These are phyloP conservation scores for Venturia carpophila DNA, from an alignment of 2,329 filamentous ascomycete genomes.

Conservation along the genomic window DNA sequence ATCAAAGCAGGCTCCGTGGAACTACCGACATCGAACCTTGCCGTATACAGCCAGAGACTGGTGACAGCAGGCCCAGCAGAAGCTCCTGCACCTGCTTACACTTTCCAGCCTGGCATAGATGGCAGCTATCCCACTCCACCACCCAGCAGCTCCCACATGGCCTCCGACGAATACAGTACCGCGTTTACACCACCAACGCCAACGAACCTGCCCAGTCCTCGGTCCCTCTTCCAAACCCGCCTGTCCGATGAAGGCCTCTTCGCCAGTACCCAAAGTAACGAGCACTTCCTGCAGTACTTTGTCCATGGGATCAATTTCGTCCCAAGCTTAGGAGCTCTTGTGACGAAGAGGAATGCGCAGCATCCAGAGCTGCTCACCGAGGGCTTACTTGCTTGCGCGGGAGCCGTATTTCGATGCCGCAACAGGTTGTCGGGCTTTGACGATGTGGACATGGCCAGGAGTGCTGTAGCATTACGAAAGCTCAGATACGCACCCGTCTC, in stretches of 20 bases:
- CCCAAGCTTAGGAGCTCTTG: slow-evolving; percentile 7
- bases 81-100: slow-evolving; percentile 1
- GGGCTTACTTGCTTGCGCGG: slow-evolving; percentile 6
- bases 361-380: not conserved
- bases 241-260: slow-evolving; percentile 7
- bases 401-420: slow-evolving; percentile 6
- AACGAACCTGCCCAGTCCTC: not conserved
- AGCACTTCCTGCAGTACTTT: slow-evolving; percentile 8
- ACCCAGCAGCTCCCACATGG: not conserved
- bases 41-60: not conserved
- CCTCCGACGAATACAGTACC: not conserved
- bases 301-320: slow-evolving; percentile 7
- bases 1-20: not conserved
- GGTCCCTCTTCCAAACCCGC: not conserved
- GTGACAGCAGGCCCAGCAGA: not conserved
- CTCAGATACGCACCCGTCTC: slow-evolving; percentile 4
- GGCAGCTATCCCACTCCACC: slow-evolving; percentile 7
- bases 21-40: not conserved
- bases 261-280: not conserved
- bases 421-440: slow-evolving; percentile 2
- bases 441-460: slow-evolving; percentile 8
- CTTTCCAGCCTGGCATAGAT: not conserved
- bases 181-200: not conserved
- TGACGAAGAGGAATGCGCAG: not conserved
- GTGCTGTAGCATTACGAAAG: slow-evolving; percentile 9